These are phyloP conservation scores for Penicillium parvum DNA, from an alignment of 495 filamentous ascomycete genomes.

Conservation along the genomic window DNA sequence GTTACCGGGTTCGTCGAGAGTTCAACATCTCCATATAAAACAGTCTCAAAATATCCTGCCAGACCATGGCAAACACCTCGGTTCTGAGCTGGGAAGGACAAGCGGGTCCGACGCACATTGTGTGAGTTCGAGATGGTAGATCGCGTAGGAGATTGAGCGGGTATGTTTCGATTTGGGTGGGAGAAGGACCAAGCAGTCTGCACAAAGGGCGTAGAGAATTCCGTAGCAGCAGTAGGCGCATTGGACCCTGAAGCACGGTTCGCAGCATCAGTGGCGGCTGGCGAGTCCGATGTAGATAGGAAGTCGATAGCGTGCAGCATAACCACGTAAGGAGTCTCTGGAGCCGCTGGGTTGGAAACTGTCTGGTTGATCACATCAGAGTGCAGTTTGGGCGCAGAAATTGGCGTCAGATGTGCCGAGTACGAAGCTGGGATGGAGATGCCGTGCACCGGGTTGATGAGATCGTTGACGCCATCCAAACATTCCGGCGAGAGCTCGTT, in stretches of 20 bases:
- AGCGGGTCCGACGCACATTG: constrained; percentile 71
- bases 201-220: constrained; percentile 33
- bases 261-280: constrained; percentile 7
- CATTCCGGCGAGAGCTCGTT: constrained; percentile 91
- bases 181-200: constrained; percentile 49
- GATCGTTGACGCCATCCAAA: constrained; percentile 81
- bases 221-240: constrained; percentile 25
- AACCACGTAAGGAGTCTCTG: constrained; percentile 86
- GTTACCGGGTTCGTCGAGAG: constrained; percentile 89
- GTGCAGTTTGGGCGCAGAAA: constrained; percentile 82
- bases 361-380: constrained; percentile 66
- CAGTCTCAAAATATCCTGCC: constrained; percentile 92
- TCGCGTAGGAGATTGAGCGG: constrained; percentile 25
- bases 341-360: constrained; percentile 60
- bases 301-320: constrained; percentile 87
- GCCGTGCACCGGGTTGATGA: constrained; percentile 70
- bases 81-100: constrained; percentile 65
- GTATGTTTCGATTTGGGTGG: constrained; percentile 42
- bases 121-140: constrained; percentile 68
- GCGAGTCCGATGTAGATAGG: constrained; percentile 48
- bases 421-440: constrained; percentile 93
- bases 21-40: constrained; percentile 79
- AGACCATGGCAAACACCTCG: constrained; percentile 86
- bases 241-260: constrained; percentile 30
- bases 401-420: constrained; percentile 84